phyloP scores from a whole-genome alignment of 2,329 filamentous ascomycete genomes.

The Aspergillus neotritici region DNA sequence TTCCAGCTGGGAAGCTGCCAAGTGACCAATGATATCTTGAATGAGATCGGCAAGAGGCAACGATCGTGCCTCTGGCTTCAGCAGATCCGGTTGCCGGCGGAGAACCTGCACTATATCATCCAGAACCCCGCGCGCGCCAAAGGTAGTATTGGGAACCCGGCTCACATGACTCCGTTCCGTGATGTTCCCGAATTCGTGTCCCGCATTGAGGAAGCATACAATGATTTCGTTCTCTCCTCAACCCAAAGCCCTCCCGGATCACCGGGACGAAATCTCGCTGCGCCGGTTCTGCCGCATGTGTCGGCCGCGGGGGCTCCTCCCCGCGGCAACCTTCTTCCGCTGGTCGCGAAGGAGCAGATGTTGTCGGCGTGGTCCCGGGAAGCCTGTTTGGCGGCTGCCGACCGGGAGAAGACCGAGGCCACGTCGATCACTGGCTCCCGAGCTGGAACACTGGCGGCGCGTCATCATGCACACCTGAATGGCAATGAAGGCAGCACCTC shows the following conservation, averaged over 20 bases:
- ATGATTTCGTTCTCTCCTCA: slow-evolving; percentile 55
- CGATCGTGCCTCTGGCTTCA: slow-evolving; percentile 74
- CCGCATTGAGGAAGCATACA: slow-evolving; percentile 67
- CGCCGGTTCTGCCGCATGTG: slow-evolving; percentile 54
- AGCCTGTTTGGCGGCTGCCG: slow-evolving; percentile 60
- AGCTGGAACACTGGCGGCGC: slow-evolving; percentile 48
- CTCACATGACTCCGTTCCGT: slow-evolving; percentile 63
- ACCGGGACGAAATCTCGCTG: slow-evolving; percentile 58
- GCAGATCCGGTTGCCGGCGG: slow-evolving; percentile 64
- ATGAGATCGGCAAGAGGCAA: slow-evolving; percentile 69
- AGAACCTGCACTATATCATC: slow-evolving; percentile 57
- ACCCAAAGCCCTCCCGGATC: slow-evolving; percentile 65
- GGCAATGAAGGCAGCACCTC: slow-evolving; percentile 28
- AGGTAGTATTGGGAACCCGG: slow-evolving; percentile 40
- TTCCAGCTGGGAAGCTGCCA: slow-evolving; percentile 69
- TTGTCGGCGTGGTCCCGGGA: slow-evolving; percentile 75
- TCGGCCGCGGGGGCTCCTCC: slow-evolving; percentile 29
- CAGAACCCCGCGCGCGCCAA: slow-evolving; percentile 39
- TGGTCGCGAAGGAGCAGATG: slow-evolving; percentile 67
- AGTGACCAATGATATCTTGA: slow-evolving; percentile 65
- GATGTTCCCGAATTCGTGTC: slow-evolving; percentile 67
- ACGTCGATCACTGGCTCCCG: slow-evolving; percentile 72
- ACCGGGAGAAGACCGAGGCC: slow-evolving; percentile 62
- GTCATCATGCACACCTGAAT: slow-evolving; percentile 26
- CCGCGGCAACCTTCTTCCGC: slow-evolving; percentile 56